phyloP scores from a whole-genome alignment of 1,284 basidiomycete genomes.

The Schizopora paradoxa region DNA sequence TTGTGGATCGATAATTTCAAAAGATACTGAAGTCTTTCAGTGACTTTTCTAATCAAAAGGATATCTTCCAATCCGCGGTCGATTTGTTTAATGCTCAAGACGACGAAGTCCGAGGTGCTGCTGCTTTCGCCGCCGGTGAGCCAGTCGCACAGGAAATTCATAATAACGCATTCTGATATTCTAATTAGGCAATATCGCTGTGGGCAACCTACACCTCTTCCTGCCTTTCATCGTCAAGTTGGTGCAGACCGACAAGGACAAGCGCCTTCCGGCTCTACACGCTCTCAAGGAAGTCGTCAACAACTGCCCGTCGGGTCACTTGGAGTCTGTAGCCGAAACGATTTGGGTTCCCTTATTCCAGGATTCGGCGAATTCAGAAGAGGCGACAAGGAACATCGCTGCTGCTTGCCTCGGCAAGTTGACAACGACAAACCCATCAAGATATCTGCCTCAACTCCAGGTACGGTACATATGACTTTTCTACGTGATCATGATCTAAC shows the following conservation, averaged over 20 bases:
- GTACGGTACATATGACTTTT: too few relatives aligned
- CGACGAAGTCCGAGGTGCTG: constrained; percentile 82
- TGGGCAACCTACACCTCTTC: constrained; percentile 83
- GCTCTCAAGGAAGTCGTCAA: constrained; percentile 96
- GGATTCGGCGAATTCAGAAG: constrained; percentile 80
- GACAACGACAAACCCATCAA: constrained; percentile 83
- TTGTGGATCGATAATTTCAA: background rate
- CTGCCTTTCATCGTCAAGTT: constrained; percentile 82
- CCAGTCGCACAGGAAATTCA: constrained; percentile 4
- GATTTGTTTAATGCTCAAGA: constrained; percentile 70
- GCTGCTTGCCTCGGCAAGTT: constrained; percentile 96
- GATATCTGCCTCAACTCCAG: constrained; percentile 90
- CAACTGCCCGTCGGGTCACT: constrained; percentile 77
- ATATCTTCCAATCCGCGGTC: constrained; percentile 71
- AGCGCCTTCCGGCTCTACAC: constrained; percentile 80
- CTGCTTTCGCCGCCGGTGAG: constrained; percentile 86
- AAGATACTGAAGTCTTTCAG: constrained; percentile 33
- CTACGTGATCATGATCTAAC: background rate
- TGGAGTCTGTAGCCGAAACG: constrained; percentile 79
- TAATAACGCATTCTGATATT: constrained; percentile 19
- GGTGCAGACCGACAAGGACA: constrained; percentile 73
- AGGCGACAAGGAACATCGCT: constrained; percentile 89
- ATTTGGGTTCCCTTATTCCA: constrained; percentile 91
- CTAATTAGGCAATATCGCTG: constrained; percentile 80
- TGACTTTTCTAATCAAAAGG: constrained; percentile 75